These are phyloP conservation scores for Acer negundo DNA, from an alignment of 345 rosid species.

Conservation along the genomic window DNA sequence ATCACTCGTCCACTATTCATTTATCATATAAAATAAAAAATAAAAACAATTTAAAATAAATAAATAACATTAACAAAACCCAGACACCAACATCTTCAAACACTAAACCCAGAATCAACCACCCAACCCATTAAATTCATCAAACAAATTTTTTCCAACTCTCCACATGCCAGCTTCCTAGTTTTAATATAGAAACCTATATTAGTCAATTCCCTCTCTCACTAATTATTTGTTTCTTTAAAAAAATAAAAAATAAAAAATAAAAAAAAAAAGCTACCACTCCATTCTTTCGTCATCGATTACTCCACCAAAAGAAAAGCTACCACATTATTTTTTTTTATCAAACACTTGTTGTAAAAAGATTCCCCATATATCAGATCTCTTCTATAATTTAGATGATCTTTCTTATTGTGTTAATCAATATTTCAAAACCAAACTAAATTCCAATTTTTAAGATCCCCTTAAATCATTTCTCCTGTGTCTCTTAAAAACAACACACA, in stretches of 20 bases:
- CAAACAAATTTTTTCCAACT: no score
- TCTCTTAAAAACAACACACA: slow-evolving; percentile 34
- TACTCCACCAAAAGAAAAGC: slow-evolving; percentile 44
- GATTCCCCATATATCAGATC: slow-evolving; percentile 12
- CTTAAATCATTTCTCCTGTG: slow-evolving; percentile 25
- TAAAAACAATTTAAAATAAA: no score
- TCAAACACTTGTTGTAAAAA: slow-evolving; percentile 3
- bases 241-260: no score
- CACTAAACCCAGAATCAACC: no score
- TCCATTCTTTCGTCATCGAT: slow-evolving; percentile 39
- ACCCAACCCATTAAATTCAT: no score
- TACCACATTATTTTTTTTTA: not conserved
- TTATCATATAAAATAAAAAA: no score
- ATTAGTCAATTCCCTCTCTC: slow-evolving; percentile 20
- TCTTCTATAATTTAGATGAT: not conserved
- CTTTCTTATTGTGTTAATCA: slow-evolving; percentile 24
- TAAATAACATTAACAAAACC: no score
- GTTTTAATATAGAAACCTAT: slow-evolving; percentile 17
- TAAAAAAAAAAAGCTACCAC: slow-evolving; percentile 10
- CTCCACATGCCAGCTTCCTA: slow-evolving; percentile 10
- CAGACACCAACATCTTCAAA: no score
- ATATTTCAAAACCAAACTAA: slow-evolving; percentile 21
- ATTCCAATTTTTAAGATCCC: slow-evolving; percentile 42
- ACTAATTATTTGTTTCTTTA: not conserved
- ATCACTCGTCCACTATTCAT: no score